Conservation (phyloP, 768 basidiomycete species). For the Pisolithus orientalis region DNA sequence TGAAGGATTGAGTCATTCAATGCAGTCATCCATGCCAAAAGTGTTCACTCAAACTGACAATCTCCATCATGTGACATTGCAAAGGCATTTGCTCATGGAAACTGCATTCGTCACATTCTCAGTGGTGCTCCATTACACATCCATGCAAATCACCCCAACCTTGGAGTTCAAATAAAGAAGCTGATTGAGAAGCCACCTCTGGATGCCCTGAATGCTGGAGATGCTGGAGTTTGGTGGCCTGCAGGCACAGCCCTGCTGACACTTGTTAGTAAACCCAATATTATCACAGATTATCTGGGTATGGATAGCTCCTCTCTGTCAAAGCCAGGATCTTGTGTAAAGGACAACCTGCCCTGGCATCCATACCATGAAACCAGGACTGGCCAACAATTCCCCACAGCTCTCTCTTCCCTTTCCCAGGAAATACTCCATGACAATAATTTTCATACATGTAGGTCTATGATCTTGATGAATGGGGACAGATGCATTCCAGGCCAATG, state of each 20-base stretch:
- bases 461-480: not conserved
- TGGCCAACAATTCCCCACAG: no score
- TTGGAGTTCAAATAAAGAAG: not conserved
- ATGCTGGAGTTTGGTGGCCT: not conserved
- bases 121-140: slow-evolving; percentile 11
- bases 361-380: not conserved
- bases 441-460: not conserved
- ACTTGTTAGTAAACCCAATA: not conserved
- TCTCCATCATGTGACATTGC: slow-evolving; percentile 30
- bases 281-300: not conserved
- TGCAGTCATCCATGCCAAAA: slow-evolving; percentile 26
- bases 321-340: not conserved
- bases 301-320: not conserved
- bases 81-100: slow-evolving; percentile 16
- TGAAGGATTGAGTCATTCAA: slow-evolving; percentile 37
- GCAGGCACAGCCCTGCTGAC: not conserved
- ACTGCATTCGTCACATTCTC: slow-evolving; percentile 20
- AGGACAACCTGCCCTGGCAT: not conserved
- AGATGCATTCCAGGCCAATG: not conserved
- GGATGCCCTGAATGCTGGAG: not conserved
- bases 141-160: not conserved
- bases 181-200: not conserved
- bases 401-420: no score
- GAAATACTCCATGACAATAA: no score
- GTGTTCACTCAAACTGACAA: slow-evolving; percentile 30